These are phyloP conservation scores for Fragaria ananassa DNA, from an alignment of 306 rosid genomes.

Conservation along the genomic window DNA sequence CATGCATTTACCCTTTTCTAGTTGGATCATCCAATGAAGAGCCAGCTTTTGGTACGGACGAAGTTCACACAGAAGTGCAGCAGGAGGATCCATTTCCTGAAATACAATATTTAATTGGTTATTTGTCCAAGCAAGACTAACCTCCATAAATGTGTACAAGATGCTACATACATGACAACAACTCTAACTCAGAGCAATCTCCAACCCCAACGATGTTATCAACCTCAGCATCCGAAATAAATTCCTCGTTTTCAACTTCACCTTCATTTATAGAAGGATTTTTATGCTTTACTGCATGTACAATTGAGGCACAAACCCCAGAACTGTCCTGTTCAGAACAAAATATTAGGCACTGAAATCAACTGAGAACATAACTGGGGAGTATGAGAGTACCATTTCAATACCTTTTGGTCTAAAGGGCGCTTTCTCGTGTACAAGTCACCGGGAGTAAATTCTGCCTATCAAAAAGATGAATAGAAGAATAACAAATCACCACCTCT, in stretches of 20 bases:
- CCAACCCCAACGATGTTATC: constrained; percentile 88
- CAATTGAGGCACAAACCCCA: constrained; percentile 47
- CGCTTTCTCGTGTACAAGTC: constrained; percentile 79
- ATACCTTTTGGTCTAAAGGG: constrained; percentile 59
- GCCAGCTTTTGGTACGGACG: constrained; percentile 94
- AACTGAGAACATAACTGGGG: constrained; percentile 5
- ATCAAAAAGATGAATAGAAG: constrained; percentile 15
- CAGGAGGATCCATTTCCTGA: constrained; percentile 91
- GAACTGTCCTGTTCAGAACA: constrained; percentile 38
- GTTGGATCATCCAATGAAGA: constrained; percentile 79
- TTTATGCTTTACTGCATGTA: constrained; percentile 34
- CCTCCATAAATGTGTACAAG: constrained; percentile 18
- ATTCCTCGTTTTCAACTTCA: constrained; percentile 55
- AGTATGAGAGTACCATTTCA: constrained; percentile 10
- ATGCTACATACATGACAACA: constrained; percentile 30
- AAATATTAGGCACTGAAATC: constrained; percentile 11
- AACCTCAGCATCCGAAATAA: constrained; percentile 66
- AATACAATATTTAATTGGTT: constrained; percentile 22
- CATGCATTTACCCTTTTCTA: constrained; percentile 69
- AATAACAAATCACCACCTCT: constrained; percentile 22
- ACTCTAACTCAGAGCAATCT: constrained; percentile 79
- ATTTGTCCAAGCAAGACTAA: constrained; percentile 22
- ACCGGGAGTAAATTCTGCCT: constrained; percentile 85
- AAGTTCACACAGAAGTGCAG: constrained; percentile 68
- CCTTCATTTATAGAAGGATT: constrained; percentile 50